Evolutionary conservation across 768 basidiomycete genomes (phyloP).

Genomic region (Coprinopsis strossmayeri): DNA sequence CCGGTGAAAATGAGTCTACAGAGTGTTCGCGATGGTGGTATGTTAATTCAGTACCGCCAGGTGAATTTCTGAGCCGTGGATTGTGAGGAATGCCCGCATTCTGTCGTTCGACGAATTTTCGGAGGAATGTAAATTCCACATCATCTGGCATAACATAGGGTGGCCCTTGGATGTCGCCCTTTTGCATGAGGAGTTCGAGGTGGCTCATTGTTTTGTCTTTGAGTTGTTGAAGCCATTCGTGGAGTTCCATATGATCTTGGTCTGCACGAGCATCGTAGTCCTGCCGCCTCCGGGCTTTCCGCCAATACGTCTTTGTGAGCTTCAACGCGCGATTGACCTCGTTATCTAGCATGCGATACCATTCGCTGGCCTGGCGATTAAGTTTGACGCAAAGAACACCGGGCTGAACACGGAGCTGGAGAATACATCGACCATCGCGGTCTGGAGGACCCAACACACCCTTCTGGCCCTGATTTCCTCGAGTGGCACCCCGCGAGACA

Average conservation of each 20-base stretch:
- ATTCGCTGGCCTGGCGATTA: constrained; percentile 73
- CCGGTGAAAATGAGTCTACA: constrained; percentile 40
- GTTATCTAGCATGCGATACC: constrained; percentile 72
- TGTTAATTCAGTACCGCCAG: constrained; percentile 23
- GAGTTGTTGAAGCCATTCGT: constrained; percentile 82
- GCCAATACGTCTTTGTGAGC: constrained; percentile 82
- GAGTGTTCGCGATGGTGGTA: constrained; percentile 40
- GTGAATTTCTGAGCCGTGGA: constrained; percentile 59
- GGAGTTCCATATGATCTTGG: constrained; percentile 85
- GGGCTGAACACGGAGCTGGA: constrained; percentile 80
- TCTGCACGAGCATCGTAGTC: constrained; percentile 82
- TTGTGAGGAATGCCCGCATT: constrained; percentile 72
- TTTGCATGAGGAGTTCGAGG: constrained; percentile 81
- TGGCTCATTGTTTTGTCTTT: constrained; percentile 89
- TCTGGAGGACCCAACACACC: constrained; percentile 69
- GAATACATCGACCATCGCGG: constrained; percentile 64
- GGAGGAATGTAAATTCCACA: constrained; percentile 68
- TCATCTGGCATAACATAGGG: constrained; percentile 79
- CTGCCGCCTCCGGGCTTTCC: constrained; percentile 74
- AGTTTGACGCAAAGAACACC: constrained; percentile 72
- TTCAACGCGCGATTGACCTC: constrained; percentile 80
- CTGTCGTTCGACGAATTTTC: constrained; percentile 79
- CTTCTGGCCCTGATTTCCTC: constrained; percentile 84
- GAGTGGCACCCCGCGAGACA: constrained; percentile 75
- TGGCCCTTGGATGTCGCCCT: constrained; percentile 79